Evolutionary conservation across 2,329 filamentous ascomycete genomes (phyloP), one percentile per base, ranked within the genome.

Genomic region (Verticillium zaregamsianum): DNA sequence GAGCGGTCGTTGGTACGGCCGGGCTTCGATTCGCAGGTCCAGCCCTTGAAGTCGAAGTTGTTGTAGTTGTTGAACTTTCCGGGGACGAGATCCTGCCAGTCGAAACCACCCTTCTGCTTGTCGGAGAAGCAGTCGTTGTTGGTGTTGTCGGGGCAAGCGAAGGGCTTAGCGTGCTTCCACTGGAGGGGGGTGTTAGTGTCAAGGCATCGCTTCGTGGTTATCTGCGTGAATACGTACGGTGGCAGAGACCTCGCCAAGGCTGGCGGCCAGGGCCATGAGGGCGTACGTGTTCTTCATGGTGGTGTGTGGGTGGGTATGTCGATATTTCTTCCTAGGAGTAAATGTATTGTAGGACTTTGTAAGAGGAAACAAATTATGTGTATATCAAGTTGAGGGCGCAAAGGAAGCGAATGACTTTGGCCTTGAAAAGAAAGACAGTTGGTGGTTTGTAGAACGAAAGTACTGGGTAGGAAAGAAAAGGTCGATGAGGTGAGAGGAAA

Each of bases 31-130:
- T 82, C 78, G 79, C 91, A 96, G 59, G 79, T 79, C 79, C 89
- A 95, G 69, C 90, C 91, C 57, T 79, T 83, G 81, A 93, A 94
- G 65, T 82, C 77, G 76, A 94, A 92, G 71, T 87, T 90, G 59
- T 85, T 86, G 74, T 92, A 96, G 68, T 73, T 77, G 66, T 74
- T 76, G 76, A 96, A 87, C 17, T 73, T 69, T 55, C 91, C 92
- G 39, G 77, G 67, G 65, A 73, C 68, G 28, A 96, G 82, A 66
- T 85, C 84, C 31, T 76, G 75, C 85, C 90, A 97, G 80, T 89
- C 79, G 75, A 90, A 95, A 58, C 92, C 93, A 25, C 70, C 67
- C 65, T 83, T 77, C 79, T 96, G 91, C 67, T 87, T 76, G n/a
- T 83, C 73, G 62, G 84, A 86, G 32, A 54, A 52, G 77, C 94